A percentile compares a stretch with the other conserved stretches of the same genome.
These are phyloP conservation scores for Volutella citrinella DNA, from an alignment of 2,329 filamentous ascomycete genomes.

Conservation along the genomic window DNA sequence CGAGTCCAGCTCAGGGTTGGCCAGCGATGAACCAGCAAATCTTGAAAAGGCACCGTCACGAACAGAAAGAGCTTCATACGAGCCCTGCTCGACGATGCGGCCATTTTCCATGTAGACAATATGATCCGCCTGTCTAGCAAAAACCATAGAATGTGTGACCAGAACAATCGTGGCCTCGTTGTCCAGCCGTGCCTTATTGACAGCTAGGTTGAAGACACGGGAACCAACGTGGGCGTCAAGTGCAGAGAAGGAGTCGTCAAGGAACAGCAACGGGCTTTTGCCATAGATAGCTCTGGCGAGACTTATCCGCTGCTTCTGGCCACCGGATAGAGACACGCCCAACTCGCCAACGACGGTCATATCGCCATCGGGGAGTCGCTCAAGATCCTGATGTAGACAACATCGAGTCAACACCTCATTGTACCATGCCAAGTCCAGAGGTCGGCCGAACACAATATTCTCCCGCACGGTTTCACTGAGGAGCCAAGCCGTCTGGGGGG, in stretches of 20 bases:
- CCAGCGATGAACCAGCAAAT: no score
- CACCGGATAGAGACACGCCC: slow-evolving; percentile 84
- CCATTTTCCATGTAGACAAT: slow-evolving; percentile 69
- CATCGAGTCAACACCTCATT: no score
- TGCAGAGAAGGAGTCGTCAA: slow-evolving; percentile 87
- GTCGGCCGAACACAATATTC: slow-evolving; percentile 63
- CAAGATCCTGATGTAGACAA: no score
- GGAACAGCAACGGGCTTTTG: slow-evolving; percentile 74
- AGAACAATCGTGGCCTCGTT: slow-evolving; percentile 19
- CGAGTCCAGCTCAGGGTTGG: no score
- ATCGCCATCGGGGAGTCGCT: slow-evolving; percentile 81
- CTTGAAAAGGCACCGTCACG: slow-evolving; percentile 39
- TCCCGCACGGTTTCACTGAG: slow-evolving; percentile 34
- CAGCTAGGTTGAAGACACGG: slow-evolving; percentile 15
- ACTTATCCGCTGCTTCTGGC: slow-evolving; percentile 92
- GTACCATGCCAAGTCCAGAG: no score
- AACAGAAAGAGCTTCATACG: not conserved
- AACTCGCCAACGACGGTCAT: slow-evolving; percentile 87
- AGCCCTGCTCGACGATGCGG: slow-evolving; percentile 56
- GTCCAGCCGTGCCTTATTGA: slow-evolving; percentile 13
- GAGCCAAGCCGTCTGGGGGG: slow-evolving; percentile 17
- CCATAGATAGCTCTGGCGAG: slow-evolving; percentile 85
- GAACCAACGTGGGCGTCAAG: slow-evolving; percentile 11
- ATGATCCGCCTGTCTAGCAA: slow-evolving; percentile 61
- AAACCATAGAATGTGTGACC: slow-evolving; percentile 45